Conservation (phyloP, 768 basidiomycete genomes). For the Paxillus ammoniavirescens region DNA sequence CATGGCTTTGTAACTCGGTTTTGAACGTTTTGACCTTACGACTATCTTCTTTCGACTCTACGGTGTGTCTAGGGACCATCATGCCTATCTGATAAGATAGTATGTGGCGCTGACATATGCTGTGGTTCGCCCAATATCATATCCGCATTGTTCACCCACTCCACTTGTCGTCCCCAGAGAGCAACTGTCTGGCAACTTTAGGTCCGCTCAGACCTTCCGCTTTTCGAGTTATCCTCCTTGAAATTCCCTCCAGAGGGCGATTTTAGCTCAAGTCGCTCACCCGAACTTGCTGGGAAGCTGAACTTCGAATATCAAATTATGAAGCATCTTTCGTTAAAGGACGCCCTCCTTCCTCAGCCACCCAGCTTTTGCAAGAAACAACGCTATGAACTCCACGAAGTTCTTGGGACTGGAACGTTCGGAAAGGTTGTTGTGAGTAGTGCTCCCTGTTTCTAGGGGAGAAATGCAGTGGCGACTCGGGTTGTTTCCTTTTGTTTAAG, state of each 20-base stretch:
- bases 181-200: not conserved
- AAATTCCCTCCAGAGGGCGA: not conserved
- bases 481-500: slow-evolving; percentile 1
- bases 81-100: too few species aligned
- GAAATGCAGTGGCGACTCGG: not conserved
- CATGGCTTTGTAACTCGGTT: too few species aligned
- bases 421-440: slow-evolving; percentile 82
- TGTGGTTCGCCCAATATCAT: too few species aligned
- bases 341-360: slow-evolving; percentile 76
- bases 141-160: not conserved
- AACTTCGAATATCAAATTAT: slow-evolving; percentile 6
- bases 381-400: slow-evolving; percentile 66
- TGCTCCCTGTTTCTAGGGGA: slow-evolving; percentile 2
- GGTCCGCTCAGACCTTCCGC: not conserved
- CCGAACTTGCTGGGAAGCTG: not conserved
- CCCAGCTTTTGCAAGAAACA: slow-evolving; percentile 87
- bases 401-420: slow-evolving; percentile 82
- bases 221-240: not conserved
- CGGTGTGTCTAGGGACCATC: too few species aligned
- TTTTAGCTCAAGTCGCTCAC: not conserved
- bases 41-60: too few species aligned
- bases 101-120: too few species aligned
- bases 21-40: too few species aligned
- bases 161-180: not conserved
- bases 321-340: slow-evolving; percentile 43